Evolutionary conservation across 176 grass and related monocot genomes (phyloP), one percentile per base, ranked within the genome.

Genomic region (Bolboschoenus planiculmis): DNA sequence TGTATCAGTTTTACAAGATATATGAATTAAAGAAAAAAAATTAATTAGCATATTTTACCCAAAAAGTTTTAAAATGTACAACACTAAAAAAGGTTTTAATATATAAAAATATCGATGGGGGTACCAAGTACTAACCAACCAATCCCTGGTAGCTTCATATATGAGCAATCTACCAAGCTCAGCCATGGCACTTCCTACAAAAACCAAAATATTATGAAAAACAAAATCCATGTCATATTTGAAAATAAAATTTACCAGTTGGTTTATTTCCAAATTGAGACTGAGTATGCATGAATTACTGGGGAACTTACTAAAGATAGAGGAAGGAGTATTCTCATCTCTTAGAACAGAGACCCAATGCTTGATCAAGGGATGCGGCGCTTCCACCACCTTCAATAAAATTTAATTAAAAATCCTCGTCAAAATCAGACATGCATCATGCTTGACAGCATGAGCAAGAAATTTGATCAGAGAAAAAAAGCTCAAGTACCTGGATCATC

Each of bases 341-440:
- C 92, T 86, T 56, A 94, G 85, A 14, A 94, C 89, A 26, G 92
- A 94, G 68, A 94, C 68, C 89, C 87, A 94, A 72, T 94, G 89
- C 60, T 84, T 83, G 87, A 94, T 94, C 42, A 94, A 87, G 10
- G 92, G 92, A 47, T 94, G 92, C 54, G 80, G 59, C 42, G 85
- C 89, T 65, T 89, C 87, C 26, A 94, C 85, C 51, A 91, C 92
- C 92, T 91, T 48, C 58, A 8, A 27, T 18, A 21, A 68, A 13
- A 46, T 29, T 26, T 40, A 80, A 77, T 24, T 1, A 36, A 42
- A n/a, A 79, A 57, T 56, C 76, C 47, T 36, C 29, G 16, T 55
- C 13, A 79, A 55, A 54, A 80, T 42, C 29, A 39, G 21, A 59
- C 18, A 56, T 42, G 2, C 29, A n/a, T n/a, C n/a, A n/a, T n/a